phyloP scores from a whole-genome alignment of 441 rosid species.

The Syzygium syzygioides region DNA sequence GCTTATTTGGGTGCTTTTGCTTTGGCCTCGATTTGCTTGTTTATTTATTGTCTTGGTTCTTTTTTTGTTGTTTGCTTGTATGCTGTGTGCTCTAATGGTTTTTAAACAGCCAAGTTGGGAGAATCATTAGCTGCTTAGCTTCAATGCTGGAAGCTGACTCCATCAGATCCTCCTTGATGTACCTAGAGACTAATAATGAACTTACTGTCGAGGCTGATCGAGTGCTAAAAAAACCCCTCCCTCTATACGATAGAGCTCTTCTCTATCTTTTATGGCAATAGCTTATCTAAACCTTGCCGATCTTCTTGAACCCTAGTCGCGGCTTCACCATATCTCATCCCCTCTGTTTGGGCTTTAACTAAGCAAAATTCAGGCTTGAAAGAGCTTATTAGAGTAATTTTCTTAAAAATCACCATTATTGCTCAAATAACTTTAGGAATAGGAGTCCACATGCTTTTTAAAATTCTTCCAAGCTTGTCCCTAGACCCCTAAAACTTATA shows the following conservation, averaged over 20 bases:
- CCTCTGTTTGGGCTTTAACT: background rate
- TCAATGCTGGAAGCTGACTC: background rate
- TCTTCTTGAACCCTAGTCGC: background rate
- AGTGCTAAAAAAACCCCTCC: background rate
- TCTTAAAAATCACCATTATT: background rate
- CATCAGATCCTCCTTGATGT: background rate
- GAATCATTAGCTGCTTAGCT: background rate
- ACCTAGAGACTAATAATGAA: too few relatives aligned
- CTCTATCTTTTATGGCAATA: background rate
- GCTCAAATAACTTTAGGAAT: background rate
- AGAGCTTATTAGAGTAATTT: background rate
- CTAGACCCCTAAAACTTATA: background rate
- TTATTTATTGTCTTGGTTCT: background rate
- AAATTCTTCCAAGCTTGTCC: background rate
- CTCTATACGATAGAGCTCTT: background rate
- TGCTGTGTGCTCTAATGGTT: background rate
- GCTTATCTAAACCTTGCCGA: background rate
- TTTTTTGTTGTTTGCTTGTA: background rate
- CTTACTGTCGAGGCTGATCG: too few relatives aligned
- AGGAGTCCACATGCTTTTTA: background rate
- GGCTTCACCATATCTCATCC: background rate
- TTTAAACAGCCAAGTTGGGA: background rate
- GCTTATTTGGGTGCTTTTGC: background rate
- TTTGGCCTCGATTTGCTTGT: background rate
- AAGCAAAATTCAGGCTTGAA: background rate